Base-by-base conservation (phyloP, 257 asterid genomes). In the Thymus quinquecostatus region DNA sequence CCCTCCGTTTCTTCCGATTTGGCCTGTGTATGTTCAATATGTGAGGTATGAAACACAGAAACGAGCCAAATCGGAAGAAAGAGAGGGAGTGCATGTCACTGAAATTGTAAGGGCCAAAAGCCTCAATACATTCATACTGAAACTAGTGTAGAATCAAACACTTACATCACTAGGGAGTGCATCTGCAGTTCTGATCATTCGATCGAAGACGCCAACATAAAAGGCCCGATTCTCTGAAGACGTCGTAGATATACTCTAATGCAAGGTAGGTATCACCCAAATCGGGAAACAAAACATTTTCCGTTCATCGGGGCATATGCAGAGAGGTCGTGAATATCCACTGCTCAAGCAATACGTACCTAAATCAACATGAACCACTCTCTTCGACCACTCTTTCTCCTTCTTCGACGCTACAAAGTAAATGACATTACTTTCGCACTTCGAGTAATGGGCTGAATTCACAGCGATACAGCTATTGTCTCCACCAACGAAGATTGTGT, bases 401-500 rank as follows among this genome's bases (percentile, higher is more conserved):
- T 10, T 13, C 51, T 40, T 43, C 5, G 60, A 43, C 6, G 44
- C 70, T 5, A 72, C 69, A 50, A 74, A 82, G 33, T 84, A 84
- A 32, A 84, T 62, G 60, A 80, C 58, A 65, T 77, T 60, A 56
- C 71, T 49, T 71, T 82, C 78, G 60, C 78, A 67, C 44, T 69
- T 75, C 54, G 72, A 9, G 60, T 32, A 38, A 6, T 51, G 68
- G 4, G 66, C 6, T 13, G 75, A 75, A 58, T 44, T 14, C 30
- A 75, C 51, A 12, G 80, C 48, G 28, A 75, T 27, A 30, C 60
- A 65, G 53, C 63, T 45, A 66, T 43, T 61, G 44, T 77, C 82
- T 51, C 77, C 80, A 40, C 75, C 80, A 47, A 84, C 68, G 69
- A 81, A 74, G 40, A 84, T 14, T 1, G 84, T 57, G 11, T 30